Evolutionary conservation across 2,329 filamentous ascomycete genomes (phyloP).

Genomic region (Neurospora sp.): DNA sequence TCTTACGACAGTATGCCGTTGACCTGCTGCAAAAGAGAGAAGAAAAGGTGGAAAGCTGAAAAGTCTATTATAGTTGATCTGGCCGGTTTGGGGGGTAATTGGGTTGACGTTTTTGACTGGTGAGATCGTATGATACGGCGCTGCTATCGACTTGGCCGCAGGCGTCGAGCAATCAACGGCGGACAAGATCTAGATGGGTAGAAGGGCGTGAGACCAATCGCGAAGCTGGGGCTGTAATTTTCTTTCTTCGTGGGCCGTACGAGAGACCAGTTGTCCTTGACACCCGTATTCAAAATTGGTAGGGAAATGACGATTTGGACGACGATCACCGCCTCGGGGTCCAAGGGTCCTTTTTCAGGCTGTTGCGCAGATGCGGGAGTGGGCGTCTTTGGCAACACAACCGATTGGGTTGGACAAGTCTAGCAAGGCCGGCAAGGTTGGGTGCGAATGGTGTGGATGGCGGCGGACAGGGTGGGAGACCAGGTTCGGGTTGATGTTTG

Average conservation of each 20-base stretch:
- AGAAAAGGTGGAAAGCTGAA: background rate
- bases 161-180: background rate
- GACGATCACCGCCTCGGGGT: slow-evolving; percentile 12
- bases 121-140: background rate
- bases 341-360: slow-evolving; percentile 4
- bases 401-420: background rate
- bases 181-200: background rate
- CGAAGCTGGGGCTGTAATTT: background rate
- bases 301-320: slow-evolving; percentile 8
- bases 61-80: background rate
- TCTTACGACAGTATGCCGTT: slow-evolving; percentile 30
- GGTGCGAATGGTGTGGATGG: background rate
- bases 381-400: background rate
- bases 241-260: background rate
- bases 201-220: background rate
- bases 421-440: background rate
- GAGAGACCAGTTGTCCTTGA: slow-evolving; percentile 12
- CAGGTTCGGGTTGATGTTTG: background rate
- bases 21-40: slow-evolving; percentile 8
- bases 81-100: background rate
- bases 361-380: slow-evolving; percentile 1
- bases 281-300: slow-evolving; percentile 9
- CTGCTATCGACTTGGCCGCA: background rate
- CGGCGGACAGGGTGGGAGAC: background rate
- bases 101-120: slow-evolving; percentile 1